A percentile compares a stretch with the other conserved stretches of the same genome.
phyloP scores from a whole-genome alignment of 2,329 filamentous ascomycete genomes.

The Arthrobotrys musiformis region DNA sequence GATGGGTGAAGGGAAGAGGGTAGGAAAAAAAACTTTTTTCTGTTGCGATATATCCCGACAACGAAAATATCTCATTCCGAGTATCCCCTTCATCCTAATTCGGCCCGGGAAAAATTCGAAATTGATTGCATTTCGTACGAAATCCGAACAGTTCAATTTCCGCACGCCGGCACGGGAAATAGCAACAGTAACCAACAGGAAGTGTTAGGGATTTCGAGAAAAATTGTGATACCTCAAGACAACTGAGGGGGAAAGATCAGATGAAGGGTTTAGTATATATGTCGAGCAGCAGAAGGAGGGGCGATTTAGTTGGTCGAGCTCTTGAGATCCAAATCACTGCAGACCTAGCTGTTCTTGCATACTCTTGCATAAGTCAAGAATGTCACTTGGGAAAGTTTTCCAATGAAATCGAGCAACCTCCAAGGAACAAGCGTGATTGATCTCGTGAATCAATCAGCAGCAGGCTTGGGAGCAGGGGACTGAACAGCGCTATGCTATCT shows the following conservation, averaged over 20 bases:
- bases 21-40: conserved; percentile 36
- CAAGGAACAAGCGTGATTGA: conserved; percentile 27
- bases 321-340: conserved; percentile 32
- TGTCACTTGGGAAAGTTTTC: conserved; percentile 26
- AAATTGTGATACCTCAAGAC: not conserved
- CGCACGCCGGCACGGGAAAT: conserved; percentile 2
- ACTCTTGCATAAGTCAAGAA: conserved; percentile 53
- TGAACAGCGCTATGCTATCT: conserved; percentile 46
- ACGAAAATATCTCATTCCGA: conserved; percentile 56
- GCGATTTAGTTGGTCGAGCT: conserved; percentile 42
- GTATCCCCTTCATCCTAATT: conserved; percentile 42
- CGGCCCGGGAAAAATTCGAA: conserved; percentile 38
- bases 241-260: conserved; percentile 42
- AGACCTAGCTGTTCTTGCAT: conserved; percentile 52
- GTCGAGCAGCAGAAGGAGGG: conserved; percentile 28
- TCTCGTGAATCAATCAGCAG: conserved; percentile 55
- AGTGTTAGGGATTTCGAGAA: not conserved
- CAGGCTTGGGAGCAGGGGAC: conserved; percentile 45
- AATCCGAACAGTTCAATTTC: conserved; percentile 47
- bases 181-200: conserved; percentile 1
- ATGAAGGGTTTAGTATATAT: conserved; percentile 37
- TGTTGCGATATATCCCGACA: conserved; percentile 30
- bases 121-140: conserved; percentile 26
- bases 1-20: conserved; percentile 17
- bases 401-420: conserved; percentile 8